Evolutionary conservation across 2,329 filamentous ascomycete genomes (phyloP), one percentile per base, ranked within the genome.

Genomic region (Exophiala calicioides): DNA sequence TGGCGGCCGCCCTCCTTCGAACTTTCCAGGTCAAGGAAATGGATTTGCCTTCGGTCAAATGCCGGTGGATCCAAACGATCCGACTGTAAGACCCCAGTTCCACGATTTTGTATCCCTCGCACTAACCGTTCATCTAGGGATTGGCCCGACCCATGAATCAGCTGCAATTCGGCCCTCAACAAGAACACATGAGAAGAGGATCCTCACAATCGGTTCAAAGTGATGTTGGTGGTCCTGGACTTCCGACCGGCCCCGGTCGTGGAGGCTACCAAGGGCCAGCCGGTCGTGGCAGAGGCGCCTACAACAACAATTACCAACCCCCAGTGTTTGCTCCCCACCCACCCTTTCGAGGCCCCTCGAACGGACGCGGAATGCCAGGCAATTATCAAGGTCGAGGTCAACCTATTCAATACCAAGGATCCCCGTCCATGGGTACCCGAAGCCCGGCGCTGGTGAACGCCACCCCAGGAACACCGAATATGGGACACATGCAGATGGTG

Each of bases 191-290:
- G 60, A 86, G 91, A 62, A 85, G 89, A 59, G 86, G 91, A 65
- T 96, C 91, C 21, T 85, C 85, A 27, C 89, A 93, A 63, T 94
- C 88, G 16, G 78, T 82, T 55, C 86, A 91, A 67, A 82, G 81
- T 65, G 86, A 90, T 55, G 79, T 84, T 68, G 80, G 77, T 66
- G 82, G 78, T 64, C 79, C 80, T 63, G 72, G 69, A 60, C 69
- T 74, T 65, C 72, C 68, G 51, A 68, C 70, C 56, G 75, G 74
- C 49, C 69, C 73, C 36, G 76, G 75, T 49, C 77, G 81, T 55
- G 77, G 78, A 56, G 72, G 74, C 52, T 79, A 72, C 61, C 71
- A 68, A 48, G 68, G 68, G 39, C 71, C 74, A 61, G 74, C 74
- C 57, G 78, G 78, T 29, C 77, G 79, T 51, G 75, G 77, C 29